Percentiles rank a stretch among this genome's conserved stretches.
phyloP scores from a whole-genome alignment of 148 eudicot species.

The Polygonum aviculare region DNA sequence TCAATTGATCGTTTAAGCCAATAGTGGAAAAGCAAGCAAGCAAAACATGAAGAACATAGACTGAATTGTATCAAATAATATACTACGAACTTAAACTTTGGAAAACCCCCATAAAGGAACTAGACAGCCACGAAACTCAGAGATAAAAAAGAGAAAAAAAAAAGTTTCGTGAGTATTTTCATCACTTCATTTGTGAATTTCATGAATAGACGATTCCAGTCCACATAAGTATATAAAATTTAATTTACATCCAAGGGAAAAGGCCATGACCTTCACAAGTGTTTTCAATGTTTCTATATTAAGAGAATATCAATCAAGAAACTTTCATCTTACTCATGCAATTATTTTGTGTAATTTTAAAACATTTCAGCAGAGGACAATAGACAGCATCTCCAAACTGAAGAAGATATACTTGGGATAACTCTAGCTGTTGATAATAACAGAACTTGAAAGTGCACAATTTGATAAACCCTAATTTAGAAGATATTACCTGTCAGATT shows the following conservation, averaged over 20 bases:
- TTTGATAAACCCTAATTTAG: background rate
- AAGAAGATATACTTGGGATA: background rate
- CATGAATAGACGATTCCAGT: background rate
- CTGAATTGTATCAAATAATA: background rate
- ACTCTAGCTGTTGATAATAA: background rate
- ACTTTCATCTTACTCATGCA: background rate
- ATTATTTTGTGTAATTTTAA: background rate
- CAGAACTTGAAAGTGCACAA: background rate
- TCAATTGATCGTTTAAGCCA: background rate
- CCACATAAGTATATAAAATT: background rate
- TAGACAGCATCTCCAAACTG: background rate
- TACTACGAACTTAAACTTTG: background rate
- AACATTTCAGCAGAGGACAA: background rate
- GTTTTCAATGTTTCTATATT: background rate
- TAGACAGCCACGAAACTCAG: background rate
- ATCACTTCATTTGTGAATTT: background rate
- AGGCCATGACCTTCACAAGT: background rate
- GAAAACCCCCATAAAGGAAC: background rate
- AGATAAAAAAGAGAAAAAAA: background rate
- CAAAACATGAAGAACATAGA: background rate
- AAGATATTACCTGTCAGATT: conserved; percentile 23
- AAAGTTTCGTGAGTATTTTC: background rate
- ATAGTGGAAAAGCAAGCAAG: background rate
- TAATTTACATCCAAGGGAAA: background rate
- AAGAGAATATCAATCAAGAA: background rate